A percentile compares a stretch with the other conserved stretches of the same genome.
phyloP scores from a whole-genome alignment of 1,284 basidiomycete species.

The Fomes fomentarius region DNA sequence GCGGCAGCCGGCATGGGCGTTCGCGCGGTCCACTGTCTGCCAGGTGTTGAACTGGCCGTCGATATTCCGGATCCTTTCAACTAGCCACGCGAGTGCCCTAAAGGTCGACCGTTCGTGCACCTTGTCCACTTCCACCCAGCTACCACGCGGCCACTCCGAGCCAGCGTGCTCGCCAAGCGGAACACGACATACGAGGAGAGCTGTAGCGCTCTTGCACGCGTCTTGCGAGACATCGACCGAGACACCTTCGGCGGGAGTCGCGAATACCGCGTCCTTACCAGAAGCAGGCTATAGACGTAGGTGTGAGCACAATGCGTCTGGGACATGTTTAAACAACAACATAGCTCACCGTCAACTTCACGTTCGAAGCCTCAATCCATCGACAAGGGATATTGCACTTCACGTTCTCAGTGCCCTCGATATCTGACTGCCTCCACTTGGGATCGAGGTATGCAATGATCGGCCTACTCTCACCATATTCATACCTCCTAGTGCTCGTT shows the following conservation, averaged over 20 bases:
- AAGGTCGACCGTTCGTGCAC: constrained; percentile 84
- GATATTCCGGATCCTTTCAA: constrained; percentile 80
- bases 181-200: constrained; percentile 78
- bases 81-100: constrained; percentile 82
- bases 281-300: constrained; percentile 48
- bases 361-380: constrained; percentile 57
- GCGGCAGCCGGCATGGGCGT: constrained; percentile 55
- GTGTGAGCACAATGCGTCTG: constrained; percentile 15
- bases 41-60: constrained; percentile 67
- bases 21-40: constrained; percentile 48
- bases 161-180: constrained; percentile 71
- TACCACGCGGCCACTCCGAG: constrained; percentile 74
- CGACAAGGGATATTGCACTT: constrained; percentile 61
- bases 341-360: constrained; percentile 54
- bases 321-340: background rate
- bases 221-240: constrained; percentile 56
- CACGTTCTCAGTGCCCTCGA: constrained; percentile 51
- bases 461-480: constrained; percentile 80
- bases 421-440: constrained; percentile 76
- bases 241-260: constrained; percentile 61
- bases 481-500: constrained; percentile 73
- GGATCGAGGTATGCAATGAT: constrained; percentile 72
- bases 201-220: constrained; percentile 74
- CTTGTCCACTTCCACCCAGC: constrained; percentile 84
- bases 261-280: constrained; percentile 64